These are phyloP conservation scores for Linnemannia hyalina DNA, from an alignment of 192 early-diverging fungal species.

Conservation along the genomic window DNA sequence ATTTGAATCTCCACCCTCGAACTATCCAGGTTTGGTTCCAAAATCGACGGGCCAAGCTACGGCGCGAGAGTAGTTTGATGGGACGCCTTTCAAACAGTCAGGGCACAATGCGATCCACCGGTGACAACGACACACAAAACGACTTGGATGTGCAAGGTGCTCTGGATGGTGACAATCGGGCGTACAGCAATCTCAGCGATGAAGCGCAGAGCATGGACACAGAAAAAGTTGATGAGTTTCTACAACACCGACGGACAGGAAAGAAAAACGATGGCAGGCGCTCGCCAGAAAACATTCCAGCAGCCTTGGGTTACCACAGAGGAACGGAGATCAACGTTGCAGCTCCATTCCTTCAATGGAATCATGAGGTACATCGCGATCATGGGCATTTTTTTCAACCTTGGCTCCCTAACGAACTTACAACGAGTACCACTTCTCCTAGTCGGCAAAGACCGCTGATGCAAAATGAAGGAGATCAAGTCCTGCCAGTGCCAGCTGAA, in stretches of 20 bases:
- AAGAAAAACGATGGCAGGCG: background rate
- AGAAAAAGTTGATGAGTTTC: background rate
- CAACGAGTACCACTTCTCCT: background rate
- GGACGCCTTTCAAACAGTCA: background rate
- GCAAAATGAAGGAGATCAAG: background rate
- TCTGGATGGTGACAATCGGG: background rate
- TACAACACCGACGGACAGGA: background rate
- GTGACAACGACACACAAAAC: background rate
- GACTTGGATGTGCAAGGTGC: background rate
- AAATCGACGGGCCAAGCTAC: constrained; percentile 90
- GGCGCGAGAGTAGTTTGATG: constrained; percentile 63
- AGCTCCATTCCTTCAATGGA: background rate
- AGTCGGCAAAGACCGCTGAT: background rate
- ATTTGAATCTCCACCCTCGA: constrained; percentile 77
- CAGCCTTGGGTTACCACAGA: background rate
- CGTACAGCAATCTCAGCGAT: background rate
- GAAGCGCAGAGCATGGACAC: background rate
- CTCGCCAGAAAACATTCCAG: background rate
- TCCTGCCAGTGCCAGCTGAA: background rate
- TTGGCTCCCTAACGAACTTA: background rate
- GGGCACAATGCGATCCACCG: background rate
- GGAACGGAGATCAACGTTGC: background rate
- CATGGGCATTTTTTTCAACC: background rate
- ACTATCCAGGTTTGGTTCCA: constrained; percentile 92
- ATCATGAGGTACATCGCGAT: background rate